Evolutionary conservation across 2,329 filamentous ascomycete species (phyloP).

Genomic region (Penicillium frequentans): DNA sequence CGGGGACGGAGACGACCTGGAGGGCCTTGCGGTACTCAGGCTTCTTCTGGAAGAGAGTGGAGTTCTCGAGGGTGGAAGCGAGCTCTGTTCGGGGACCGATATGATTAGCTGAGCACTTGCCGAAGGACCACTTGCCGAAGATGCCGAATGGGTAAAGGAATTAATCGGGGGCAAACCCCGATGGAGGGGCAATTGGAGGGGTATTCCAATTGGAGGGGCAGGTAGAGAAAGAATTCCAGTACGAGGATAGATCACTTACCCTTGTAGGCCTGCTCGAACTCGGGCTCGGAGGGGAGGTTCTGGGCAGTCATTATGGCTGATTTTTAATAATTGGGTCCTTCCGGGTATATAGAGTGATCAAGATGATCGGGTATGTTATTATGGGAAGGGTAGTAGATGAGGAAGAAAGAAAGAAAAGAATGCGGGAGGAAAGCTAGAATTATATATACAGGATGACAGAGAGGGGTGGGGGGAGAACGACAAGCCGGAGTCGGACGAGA

Average conservation of each 20-base stretch:
- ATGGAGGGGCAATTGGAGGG: conserved; percentile 5
- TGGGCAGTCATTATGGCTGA: conserved; percentile 60
- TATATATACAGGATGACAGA: conserved; percentile 20
- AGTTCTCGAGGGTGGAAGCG: conserved; percentile 89
- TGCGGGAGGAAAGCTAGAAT: conserved; percentile 15
- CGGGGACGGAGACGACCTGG: conserved; percentile 82
- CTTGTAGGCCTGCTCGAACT: conserved; percentile 98
- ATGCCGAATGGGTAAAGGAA: conserved; percentile 17
- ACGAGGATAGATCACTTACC: conserved; percentile 55
- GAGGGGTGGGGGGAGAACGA: conserved; percentile 3
- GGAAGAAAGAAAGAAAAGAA: conserved; percentile 15
- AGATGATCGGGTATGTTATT: conserved; percentile 8
- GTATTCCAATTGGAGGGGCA: not conserved
- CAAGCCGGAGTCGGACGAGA: conserved; percentile 36
- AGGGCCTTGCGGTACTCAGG: conserved; percentile 93
- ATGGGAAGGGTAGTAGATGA: conserved; percentile 4
- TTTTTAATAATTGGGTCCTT: conserved; percentile 6
- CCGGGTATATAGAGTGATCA: not conserved
- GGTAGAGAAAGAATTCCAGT: not conserved
- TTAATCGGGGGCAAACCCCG: not conserved
- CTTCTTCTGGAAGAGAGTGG: conserved; percentile 87
- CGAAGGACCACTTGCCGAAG: conserved; percentile 17
- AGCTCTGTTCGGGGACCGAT: conserved; percentile 64
- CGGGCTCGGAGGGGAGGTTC: conserved; percentile 82
- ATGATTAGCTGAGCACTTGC: conserved; percentile 14